Evolutionary conservation across 2,329 filamentous ascomycete genomes (phyloP), one percentile per base, ranked within the genome.

Genomic region (Pseudogymnoascus sp.): DNA sequence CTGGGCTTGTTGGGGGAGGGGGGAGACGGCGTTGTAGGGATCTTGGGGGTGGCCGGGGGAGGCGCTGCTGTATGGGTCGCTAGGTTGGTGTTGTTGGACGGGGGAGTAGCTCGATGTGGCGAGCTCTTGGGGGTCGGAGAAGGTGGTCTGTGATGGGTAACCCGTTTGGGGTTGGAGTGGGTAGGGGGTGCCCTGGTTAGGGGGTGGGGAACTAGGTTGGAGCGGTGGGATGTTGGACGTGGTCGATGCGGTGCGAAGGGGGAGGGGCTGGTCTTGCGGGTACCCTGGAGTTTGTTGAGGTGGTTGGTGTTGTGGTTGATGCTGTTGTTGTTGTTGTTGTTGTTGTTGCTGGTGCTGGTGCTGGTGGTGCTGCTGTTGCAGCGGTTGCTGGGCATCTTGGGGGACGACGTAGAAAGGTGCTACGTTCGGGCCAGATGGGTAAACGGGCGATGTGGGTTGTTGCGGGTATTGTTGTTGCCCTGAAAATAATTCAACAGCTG

Each of bases 91-190:
- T 47, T 67, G 66, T 44, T 82, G 79, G 40, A 89, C 81, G 44
- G 89, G 89, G 3, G 88, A 89, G 71, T 92, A 93, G 8, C 84
- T 85, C 0, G 88, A 89, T 0, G 89, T 91, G 26, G 89, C 87
- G 56, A 93, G 79, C 76, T 93, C 90, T 75, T 93, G 90, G 0
- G 89, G 86, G 67, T 85, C 84, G 29, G 86, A 86, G 69, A 88
- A 89, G 10, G 84, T 88, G 73, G 85, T 88, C 70, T 86, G 83
- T 3, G 86, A 86, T 14, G 82, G 84, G 63, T 83, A 84, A 63
- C 74, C 76, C 16, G 72, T 75, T 67, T 74, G 73, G 65, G 71
- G 76, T 64, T 75, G 77, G 62, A 74, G 79, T 73, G 74, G 81
- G 47, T 62, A 77, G 74, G 63, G 74, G 38, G 77, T 73, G 70